phyloP scores from a whole-genome alignment of 2,329 filamentous ascomycete genomes.

The Phaeomoniella chlamydospora region DNA sequence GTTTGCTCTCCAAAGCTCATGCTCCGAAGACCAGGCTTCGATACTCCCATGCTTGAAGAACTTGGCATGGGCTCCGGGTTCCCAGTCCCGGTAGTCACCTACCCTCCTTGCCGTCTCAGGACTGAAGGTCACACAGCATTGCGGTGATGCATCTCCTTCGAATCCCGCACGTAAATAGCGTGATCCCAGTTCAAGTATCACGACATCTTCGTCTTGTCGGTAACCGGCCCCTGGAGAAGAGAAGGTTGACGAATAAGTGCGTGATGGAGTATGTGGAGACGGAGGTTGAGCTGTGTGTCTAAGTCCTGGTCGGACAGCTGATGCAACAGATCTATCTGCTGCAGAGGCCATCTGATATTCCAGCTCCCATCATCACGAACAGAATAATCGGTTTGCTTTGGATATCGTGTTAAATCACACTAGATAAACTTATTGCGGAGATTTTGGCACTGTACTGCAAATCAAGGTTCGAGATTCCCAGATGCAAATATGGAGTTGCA shows the following conservation, averaged over 20 bases:
- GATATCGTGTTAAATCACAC: too few relatives aligned
- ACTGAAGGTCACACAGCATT: constrained; percentile 57
- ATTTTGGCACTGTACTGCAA: too few relatives aligned
- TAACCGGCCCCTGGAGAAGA: constrained; percentile 43
- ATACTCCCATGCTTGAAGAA: constrained; percentile 12
- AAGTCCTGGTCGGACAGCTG: background rate
- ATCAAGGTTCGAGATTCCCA: too few relatives aligned
- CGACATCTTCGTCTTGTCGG: constrained; percentile 65
- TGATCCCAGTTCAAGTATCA: constrained; percentile 72
- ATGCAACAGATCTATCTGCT: background rate
- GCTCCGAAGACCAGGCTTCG: constrained; percentile 27
- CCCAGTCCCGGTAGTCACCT: constrained; percentile 69
- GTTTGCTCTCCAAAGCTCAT: constrained; percentile 69
- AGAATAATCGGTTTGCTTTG: background rate
- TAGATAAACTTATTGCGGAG: too few relatives aligned
- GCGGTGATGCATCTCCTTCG: constrained; percentile 63
- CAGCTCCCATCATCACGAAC: background rate
- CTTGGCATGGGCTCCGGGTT: constrained; percentile 28
- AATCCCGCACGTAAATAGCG: constrained; percentile 71
- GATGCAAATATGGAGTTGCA: too few relatives aligned
- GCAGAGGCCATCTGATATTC: background rate
- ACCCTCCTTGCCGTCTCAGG: constrained; percentile 62
- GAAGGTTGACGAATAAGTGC: constrained; percentile 39
- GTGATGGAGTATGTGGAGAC: constrained; percentile 48
- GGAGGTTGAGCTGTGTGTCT: constrained; percentile 15